A percentile compares a stretch with the other conserved stretches of the same genome.
Conservation (phyloP, 164 flowering plant genomes). For the Amborella trichopoda region DNA sequence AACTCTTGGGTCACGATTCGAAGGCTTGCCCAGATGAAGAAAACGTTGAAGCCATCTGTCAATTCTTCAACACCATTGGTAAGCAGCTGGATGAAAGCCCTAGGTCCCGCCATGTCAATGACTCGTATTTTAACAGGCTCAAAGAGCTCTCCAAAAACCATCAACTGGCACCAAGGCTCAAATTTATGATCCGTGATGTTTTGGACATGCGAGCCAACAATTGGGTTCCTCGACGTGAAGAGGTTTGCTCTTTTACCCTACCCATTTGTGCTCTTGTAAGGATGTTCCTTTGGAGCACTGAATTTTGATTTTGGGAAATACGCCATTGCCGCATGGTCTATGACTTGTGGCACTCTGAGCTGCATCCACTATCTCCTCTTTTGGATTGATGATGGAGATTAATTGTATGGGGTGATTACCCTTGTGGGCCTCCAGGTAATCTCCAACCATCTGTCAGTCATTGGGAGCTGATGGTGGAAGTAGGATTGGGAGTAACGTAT, state of each 20-base stretch:
- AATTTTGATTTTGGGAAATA: too few relatives aligned
- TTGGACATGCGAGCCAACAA: constrained; percentile 66
- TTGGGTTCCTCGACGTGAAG: constrained; percentile 94
- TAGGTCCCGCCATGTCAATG: constrained; percentile 63
- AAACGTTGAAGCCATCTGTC: constrained; percentile 96
- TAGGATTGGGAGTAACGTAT: too few relatives aligned
- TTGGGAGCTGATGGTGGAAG: too few relatives aligned
- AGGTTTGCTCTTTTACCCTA: constrained; percentile 30
- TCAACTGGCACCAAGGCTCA: constrained; percentile 58
- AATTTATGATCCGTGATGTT: constrained; percentile 83
- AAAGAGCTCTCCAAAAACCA: constrained; percentile 58
- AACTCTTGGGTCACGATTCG: constrained; percentile 65
- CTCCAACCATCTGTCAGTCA: too few relatives aligned
- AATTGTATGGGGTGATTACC: too few relatives aligned
- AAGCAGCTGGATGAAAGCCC: constrained; percentile 85
- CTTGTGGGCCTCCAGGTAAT: too few relatives aligned
- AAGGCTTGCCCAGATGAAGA: constrained; percentile 83
- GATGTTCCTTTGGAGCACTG: too few relatives aligned
- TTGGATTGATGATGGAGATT: too few relatives aligned
- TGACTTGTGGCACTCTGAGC: too few relatives aligned
- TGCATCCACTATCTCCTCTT: too few relatives aligned
- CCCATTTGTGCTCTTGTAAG: too few relatives aligned
- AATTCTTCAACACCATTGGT: constrained; percentile 89
- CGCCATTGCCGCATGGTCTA: too few relatives aligned
- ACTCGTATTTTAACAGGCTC: constrained; percentile 55